Percentiles rank a stretch among this genome's conserved stretches.
Conservation (phyloP, 306 rosid genomes). For the Ormosia emarginata region DNA sequence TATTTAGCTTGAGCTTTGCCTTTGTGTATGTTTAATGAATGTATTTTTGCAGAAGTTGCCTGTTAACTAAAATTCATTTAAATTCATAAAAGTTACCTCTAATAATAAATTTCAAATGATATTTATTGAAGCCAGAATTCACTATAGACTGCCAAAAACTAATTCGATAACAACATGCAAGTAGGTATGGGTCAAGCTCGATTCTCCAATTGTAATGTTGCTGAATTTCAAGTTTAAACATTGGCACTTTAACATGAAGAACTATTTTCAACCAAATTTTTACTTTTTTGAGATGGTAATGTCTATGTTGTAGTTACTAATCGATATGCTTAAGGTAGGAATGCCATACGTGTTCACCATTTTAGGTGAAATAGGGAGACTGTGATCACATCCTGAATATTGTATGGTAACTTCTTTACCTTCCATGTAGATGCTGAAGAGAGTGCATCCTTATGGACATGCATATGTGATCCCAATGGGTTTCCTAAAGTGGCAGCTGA, state of each 20-base stretch:
- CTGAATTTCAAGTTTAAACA: background rate
- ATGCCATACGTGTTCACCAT: background rate
- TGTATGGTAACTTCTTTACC: slow-evolving; percentile 20
- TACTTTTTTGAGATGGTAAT: background rate
- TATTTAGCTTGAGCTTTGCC: background rate
- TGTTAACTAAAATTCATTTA: background rate
- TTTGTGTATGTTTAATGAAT: background rate
- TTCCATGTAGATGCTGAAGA: slow-evolving; percentile 52
- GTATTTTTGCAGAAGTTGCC: background rate
- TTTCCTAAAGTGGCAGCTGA: slow-evolving; percentile 70
- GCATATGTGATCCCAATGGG: slow-evolving; percentile 62
- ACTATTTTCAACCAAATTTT: background rate
- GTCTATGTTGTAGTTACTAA: background rate
- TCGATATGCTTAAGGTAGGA: background rate
- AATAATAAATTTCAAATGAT: background rate
- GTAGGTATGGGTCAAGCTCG: background rate
- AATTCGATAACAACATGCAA: background rate
- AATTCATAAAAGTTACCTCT: background rate
- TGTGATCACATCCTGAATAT: background rate
- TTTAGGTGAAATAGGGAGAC: slow-evolving; percentile 9
- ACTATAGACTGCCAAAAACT: background rate
- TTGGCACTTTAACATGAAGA: background rate
- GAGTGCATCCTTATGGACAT: slow-evolving; percentile 59
- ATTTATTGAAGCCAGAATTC: background rate
- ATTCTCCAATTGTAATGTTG: background rate